Evolutionary conservation across 169 alveolate species (phyloP).

Genomic region (Plasmodium billcollinsi): DNA sequence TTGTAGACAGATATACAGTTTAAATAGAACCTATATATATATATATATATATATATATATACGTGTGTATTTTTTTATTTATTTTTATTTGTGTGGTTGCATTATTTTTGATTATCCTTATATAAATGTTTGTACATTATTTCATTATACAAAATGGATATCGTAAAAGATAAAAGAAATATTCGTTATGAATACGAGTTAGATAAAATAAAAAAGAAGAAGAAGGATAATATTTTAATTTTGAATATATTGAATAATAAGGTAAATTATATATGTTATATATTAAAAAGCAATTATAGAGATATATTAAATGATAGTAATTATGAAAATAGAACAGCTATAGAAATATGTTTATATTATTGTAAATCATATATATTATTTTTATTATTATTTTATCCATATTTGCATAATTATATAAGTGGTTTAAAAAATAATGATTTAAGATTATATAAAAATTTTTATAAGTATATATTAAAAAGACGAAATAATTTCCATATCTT

Average conservation of each 20-base stretch:
- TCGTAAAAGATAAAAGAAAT: slow-evolving; percentile 48
- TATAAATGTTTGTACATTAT: neutral
- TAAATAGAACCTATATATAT: too few relatives aligned
- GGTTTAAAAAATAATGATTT: slow-evolving; percentile 40
- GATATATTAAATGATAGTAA: slow-evolving; percentile 48
- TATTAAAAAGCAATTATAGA: slow-evolving; percentile 68
- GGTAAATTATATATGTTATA: slow-evolving; percentile 64
- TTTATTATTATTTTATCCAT: slow-evolving; percentile 62
- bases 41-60: too few relatives aligned
- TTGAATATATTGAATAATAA: slow-evolving; percentile 46
- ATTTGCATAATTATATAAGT: slow-evolving; percentile 46
- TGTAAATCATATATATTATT: slow-evolving; percentile 56
- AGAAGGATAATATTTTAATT: slow-evolving; percentile 49
- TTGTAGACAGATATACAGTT: too few relatives aligned
- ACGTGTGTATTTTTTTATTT: too few relatives aligned
- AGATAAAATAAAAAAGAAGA: slow-evolving; percentile 58
- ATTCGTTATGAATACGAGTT: slow-evolving; percentile 67
- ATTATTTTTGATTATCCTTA: neutral
- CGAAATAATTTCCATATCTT: slow-evolving; percentile 45
- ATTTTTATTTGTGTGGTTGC: too few relatives aligned
- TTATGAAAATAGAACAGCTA: slow-evolving; percentile 30
- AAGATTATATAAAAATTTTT: slow-evolving; percentile 51
- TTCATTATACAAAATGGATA: slow-evolving; percentile 16
- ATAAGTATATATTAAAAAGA: slow-evolving; percentile 42
- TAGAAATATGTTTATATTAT: slow-evolving; percentile 69